Evolutionary conservation across 2,329 filamentous ascomycete species (phyloP).

Genomic region (Pseudogymnoascus sp.): DNA sequence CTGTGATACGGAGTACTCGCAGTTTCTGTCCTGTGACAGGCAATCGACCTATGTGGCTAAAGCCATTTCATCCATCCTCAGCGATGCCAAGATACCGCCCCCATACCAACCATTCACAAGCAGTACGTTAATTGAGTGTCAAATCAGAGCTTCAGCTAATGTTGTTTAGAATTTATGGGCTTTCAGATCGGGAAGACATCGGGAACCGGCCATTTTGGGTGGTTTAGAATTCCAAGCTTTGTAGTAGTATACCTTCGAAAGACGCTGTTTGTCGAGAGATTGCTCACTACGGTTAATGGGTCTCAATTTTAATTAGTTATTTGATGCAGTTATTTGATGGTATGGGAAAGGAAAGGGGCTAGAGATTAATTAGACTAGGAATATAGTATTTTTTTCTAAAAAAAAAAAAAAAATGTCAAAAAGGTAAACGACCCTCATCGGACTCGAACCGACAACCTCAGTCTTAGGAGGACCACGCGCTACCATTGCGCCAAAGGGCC

Average conservation of each 20-base stretch:
- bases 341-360: background rate
- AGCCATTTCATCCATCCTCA: slow-evolving; percentile 21
- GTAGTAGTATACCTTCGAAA: slow-evolving; percentile 24
- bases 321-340: background rate
- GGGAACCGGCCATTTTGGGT: slow-evolving; percentile 28
- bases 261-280: slow-evolving; percentile 24
- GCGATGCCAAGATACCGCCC: slow-evolving; percentile 15
- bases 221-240: slow-evolving; percentile 25
- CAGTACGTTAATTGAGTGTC: slow-evolving; percentile 14
- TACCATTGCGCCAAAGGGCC: slow-evolving; percentile 40
- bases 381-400: background rate
- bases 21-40: slow-evolving; percentile 20
- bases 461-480: slow-evolving; percentile 45
- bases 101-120: slow-evolving; percentile 21
- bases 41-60: slow-evolving; percentile 25
- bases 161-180: slow-evolving; percentile 18
- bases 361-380: background rate
- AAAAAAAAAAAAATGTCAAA: background rate
- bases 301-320: slow-evolving; percentile 15
- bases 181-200: slow-evolving; percentile 38
- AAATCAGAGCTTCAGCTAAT: background rate
- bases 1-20: slow-evolving; percentile 21
- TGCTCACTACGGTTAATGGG: slow-evolving; percentile 21
- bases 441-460: slow-evolving; percentile 39
- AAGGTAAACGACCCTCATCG: slow-evolving; percentile 12